Evolutionary conservation across 441 rosid genomes (phyloP).

Genomic region (Populus tomentosa): DNA sequence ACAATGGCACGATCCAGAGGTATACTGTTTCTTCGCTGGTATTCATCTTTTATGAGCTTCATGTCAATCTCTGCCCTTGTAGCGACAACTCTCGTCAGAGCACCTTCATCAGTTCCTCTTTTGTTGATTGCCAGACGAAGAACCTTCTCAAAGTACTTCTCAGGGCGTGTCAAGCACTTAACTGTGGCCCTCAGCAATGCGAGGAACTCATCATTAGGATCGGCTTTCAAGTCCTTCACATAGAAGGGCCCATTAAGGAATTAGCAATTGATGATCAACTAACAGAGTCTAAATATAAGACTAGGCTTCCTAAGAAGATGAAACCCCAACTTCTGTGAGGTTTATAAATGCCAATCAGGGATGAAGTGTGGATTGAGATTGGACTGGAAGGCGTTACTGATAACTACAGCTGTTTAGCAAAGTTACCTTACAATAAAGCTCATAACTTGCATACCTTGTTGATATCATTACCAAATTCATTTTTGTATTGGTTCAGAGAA

Average conservation of each 20-base stretch:
- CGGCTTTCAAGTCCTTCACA: constrained; percentile 62
- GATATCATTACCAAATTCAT: constrained; percentile 59
- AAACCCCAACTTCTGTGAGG: background rate
- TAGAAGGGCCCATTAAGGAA: background rate
- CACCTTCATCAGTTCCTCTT: constrained; percentile 81
- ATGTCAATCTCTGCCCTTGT: constrained; percentile 88
- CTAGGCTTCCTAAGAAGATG: background rate
- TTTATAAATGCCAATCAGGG: background rate
- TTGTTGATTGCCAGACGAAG: constrained; percentile 66
- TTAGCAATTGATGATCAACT: background rate
- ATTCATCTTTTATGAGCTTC: constrained; percentile 66
- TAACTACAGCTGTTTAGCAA: background rate
- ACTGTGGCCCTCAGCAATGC: constrained; percentile 62
- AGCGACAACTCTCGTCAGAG: constrained; percentile 66
- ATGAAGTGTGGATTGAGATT: background rate
- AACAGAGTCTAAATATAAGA: background rate
- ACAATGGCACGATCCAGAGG: constrained; percentile 58
- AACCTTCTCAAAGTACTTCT: constrained; percentile 68
- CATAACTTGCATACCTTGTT: constrained; percentile 44
- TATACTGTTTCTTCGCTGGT: constrained; percentile 61
- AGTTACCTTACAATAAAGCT: background rate
- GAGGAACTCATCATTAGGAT: constrained; percentile 66
- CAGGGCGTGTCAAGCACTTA: constrained; percentile 70
- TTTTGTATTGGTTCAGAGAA: constrained; percentile 77
- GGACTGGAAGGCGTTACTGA: background rate